A percentile compares a stretch with the other conserved stretches of the same genome.
Conservation (phyloP, 108 stramenopile genomes). For the Nitzschia palea region DNA sequence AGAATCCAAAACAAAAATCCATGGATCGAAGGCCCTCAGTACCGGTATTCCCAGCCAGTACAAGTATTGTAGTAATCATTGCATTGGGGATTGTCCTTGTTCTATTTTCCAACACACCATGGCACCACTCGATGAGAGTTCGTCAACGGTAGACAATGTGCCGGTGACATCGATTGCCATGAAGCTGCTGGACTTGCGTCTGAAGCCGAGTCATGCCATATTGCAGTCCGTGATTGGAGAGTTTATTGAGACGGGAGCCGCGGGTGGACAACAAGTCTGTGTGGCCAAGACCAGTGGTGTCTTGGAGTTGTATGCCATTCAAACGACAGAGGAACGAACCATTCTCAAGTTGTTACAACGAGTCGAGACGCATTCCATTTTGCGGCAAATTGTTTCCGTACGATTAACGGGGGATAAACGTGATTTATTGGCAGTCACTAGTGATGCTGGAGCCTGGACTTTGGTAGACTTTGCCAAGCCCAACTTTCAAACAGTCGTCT, state of each 20-base stretch:
- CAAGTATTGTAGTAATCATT: too few relatives aligned
- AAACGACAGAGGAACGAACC: not conserved
- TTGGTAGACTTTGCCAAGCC: constrained; percentile 76
- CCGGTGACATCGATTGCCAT: constrained; percentile 52
- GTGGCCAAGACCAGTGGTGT: constrained; percentile 70
- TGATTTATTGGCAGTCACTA: constrained; percentile 88
- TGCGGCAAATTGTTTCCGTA: constrained; percentile 72
- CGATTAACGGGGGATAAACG: constrained; percentile 84
- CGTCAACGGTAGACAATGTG: too few relatives aligned
- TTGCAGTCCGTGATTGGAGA: constrained; percentile 61
- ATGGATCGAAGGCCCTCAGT: too few relatives aligned
- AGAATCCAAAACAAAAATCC: too few relatives aligned
- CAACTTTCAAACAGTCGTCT: constrained; percentile 42
- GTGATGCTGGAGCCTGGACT: constrained; percentile 87
- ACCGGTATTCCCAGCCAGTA: too few relatives aligned
- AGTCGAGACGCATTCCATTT: constrained; percentile 67
- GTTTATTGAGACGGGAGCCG: constrained; percentile 42
- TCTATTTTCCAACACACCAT: too few relatives aligned
- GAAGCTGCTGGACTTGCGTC: constrained; percentile 75
- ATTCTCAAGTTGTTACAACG: constrained; percentile 61
- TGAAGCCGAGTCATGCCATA: constrained; percentile 70
- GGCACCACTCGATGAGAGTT: too few relatives aligned
- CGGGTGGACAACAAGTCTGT: constrained; percentile 49
- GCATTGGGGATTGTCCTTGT: too few relatives aligned
- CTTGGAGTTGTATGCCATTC: constrained; percentile 61